A percentile compares a stretch with the other conserved stretches of the same genome.
Conservation (phyloP, 164 flowering plant species). For the Macadamia tetraphylla region DNA sequence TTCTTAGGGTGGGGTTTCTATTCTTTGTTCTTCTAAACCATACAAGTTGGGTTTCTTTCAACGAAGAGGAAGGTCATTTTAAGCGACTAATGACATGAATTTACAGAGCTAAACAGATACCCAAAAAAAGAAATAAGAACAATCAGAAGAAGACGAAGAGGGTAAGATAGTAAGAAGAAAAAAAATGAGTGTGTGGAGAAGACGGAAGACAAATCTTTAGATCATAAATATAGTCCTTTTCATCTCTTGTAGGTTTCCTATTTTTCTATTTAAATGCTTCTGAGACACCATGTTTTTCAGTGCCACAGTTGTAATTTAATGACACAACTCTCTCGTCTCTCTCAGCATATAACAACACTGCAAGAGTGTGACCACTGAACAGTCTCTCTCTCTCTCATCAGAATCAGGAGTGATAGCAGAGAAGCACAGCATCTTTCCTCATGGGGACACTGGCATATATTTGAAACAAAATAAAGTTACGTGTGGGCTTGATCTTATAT, state of each 20-base stretch:
- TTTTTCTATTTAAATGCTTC: slow-evolving; percentile 24
- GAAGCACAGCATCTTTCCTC: slow-evolving; percentile 7
- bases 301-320: slow-evolving; percentile 46
- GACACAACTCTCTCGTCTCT: slow-evolving; percentile 37
- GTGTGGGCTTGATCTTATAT: too few relatives aligned
- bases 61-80: not conserved
- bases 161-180: slow-evolving; percentile 1
- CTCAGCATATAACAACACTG: slow-evolving; percentile 20
- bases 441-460: too few relatives aligned
- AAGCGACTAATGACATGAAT: not conserved
- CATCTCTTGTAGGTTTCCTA: slow-evolving; percentile 14
- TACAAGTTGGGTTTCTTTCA: too few relatives aligned
- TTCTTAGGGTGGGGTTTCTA: not conserved
- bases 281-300: slow-evolving; percentile 62
- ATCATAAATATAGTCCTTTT: slow-evolving; percentile 20
- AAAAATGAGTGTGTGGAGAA: slow-evolving; percentile 9
- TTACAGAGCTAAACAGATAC: slow-evolving; percentile 18
- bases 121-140: not conserved
- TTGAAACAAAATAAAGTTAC: too few relatives aligned
- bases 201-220: slow-evolving; percentile 7
- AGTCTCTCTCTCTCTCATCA: slow-evolving; percentile 9
- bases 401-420: not conserved
- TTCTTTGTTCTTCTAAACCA: not conserved
- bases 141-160: not conserved
- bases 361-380: slow-evolving; percentile 1